A percentile compares a stretch with the other conserved stretches of the same genome.
Conservation (phyloP, 805 yeast genomes). For the Suhomyces kilbournensis region DNA sequence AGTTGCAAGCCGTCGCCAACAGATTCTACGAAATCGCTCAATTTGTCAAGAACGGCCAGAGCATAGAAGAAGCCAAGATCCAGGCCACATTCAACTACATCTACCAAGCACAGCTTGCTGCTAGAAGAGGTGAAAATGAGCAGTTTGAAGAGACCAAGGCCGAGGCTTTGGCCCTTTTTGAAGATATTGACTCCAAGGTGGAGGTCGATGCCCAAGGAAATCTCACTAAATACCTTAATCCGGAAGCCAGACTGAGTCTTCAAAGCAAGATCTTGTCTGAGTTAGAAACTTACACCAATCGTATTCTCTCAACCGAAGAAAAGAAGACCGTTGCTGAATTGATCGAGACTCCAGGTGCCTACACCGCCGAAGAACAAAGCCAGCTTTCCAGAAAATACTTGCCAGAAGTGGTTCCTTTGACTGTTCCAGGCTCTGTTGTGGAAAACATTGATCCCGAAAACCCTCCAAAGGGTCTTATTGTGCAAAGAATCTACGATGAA, state of each 20-base stretch:
- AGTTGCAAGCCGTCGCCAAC: constrained; percentile 35
- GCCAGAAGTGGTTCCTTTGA: constrained; percentile 55
- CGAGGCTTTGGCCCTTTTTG: constrained; percentile 37
- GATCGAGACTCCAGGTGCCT: constrained; percentile 42
- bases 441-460: constrained; percentile 37
- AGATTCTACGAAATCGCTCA: constrained; percentile 51
- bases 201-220: constrained; percentile 47
- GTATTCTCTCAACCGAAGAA: constrained; percentile 32
- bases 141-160: constrained; percentile 18
- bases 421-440: constrained; percentile 40
- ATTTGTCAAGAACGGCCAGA: constrained; percentile 57
- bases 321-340: constrained; percentile 41
- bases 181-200: constrained; percentile 41
- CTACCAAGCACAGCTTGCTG: constrained; percentile 41
- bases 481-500: constrained; percentile 61
- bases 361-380: constrained; percentile 33
- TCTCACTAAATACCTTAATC: constrained; percentile 37
- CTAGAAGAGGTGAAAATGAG: constrained; percentile 36
- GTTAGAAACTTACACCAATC: constrained; percentile 21
- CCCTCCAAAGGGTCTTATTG: constrained; percentile 45
- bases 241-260: constrained; percentile 21
- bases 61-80: constrained; percentile 52
- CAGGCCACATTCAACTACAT: constrained; percentile 54
- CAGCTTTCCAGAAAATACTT: constrained; percentile 47
- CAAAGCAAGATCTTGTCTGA: constrained; percentile 18